A percentile compares a stretch with the other conserved stretches of the same genome.
Conservation (phyloP, 169 alveolate species). For the Eimeria sp. region DNA sequence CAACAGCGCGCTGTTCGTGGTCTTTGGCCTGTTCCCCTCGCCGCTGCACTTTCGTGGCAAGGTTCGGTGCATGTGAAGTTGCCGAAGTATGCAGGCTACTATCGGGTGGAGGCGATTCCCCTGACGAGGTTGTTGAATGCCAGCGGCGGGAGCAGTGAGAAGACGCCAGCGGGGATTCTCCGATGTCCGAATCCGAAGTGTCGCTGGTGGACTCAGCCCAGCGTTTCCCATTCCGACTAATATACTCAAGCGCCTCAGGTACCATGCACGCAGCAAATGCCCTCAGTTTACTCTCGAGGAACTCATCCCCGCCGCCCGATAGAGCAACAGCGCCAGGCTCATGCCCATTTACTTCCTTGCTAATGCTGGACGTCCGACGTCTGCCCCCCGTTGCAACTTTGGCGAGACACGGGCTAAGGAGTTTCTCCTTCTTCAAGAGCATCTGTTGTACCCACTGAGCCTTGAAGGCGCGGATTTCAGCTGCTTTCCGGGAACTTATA, state of each 20-base stretch:
- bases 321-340: neutral
- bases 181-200: constrained; percentile 10
- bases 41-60: neutral
- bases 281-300: constrained; percentile 13
- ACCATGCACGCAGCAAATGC: constrained; percentile 68
- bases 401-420: constrained; percentile 11
- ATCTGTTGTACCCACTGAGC: constrained; percentile 55
- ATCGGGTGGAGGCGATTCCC: neutral
- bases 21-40: neutral
- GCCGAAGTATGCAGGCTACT: neutral
- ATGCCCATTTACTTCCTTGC: neutral
- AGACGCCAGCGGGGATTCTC: neutral
- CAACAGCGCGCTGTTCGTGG: neutral
- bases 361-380: neutral
- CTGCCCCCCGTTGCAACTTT: neutral
- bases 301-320: constrained; percentile 39
- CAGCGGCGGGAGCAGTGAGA: constrained; percentile 7
- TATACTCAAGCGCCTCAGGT: constrained; percentile 45
- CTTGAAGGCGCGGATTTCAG: constrained; percentile 45
- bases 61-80: neutral
- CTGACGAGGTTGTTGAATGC: neutral
- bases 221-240: neutral
- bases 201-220: constrained; percentile 33
- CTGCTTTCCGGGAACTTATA: constrained; percentile 10
- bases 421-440: constrained; percentile 1